These are phyloP conservation scores for Candida ponderosae DNA, from an alignment of 805 yeast species.

Conservation along the genomic window DNA sequence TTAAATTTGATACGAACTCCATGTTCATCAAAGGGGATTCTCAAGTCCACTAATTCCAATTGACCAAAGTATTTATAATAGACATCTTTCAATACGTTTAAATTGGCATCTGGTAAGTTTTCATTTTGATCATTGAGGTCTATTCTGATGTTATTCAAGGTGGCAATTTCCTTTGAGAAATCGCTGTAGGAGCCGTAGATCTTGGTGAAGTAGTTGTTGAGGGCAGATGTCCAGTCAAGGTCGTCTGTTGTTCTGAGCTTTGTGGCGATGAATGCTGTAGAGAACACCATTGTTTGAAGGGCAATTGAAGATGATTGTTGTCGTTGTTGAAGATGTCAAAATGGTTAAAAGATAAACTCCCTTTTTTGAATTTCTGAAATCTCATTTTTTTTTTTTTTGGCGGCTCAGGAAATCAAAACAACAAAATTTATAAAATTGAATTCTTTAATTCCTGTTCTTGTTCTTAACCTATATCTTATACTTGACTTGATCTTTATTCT, in stretches of 20 bases:
- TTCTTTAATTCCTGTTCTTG: too few relatives aligned
- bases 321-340: too few relatives aligned
- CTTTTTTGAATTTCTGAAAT: too few relatives aligned
- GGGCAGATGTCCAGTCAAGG: conserved; percentile 58
- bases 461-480: too few relatives aligned
- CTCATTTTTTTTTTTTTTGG: too few relatives aligned
- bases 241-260: conserved; percentile 39
- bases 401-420: too few relatives aligned
- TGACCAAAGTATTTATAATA: conserved; percentile 72
- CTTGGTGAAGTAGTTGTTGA: conserved; percentile 47
- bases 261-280: conserved; percentile 14
- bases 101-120: conserved; percentile 23
- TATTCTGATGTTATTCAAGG: conserved; percentile 51
- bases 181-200: conserved; percentile 58
- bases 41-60: conserved; percentile 67
- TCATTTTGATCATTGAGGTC: conserved; percentile 21
- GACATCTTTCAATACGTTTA: conserved; percentile 39
- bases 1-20: conserved; percentile 56
- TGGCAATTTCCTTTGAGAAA: conserved; percentile 45
- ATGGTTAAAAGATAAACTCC: too few relatives aligned
- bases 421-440: too few relatives aligned
- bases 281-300: too few relatives aligned
- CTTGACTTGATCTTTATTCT: too few relatives aligned
- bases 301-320: too few relatives aligned
- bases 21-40: conserved; percentile 59